Conservation (phyloP, 805 yeast species). For the Metschnikowia similis region DNA sequence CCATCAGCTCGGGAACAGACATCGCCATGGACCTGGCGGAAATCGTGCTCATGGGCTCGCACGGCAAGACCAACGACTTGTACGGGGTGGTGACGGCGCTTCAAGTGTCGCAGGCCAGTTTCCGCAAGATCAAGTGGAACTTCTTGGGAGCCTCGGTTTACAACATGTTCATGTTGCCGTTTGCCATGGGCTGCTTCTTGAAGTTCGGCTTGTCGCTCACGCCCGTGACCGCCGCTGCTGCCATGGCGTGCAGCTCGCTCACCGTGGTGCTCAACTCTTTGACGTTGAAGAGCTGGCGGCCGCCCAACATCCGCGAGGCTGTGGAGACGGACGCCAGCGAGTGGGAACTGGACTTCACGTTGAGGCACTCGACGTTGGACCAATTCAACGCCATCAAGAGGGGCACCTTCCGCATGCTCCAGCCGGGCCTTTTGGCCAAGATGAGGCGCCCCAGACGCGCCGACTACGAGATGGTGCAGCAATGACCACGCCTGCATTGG, state of each 20-base stretch:
- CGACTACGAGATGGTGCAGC: neutral
- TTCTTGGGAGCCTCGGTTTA: slow-evolving; percentile 85
- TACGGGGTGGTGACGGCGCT: slow-evolving; percentile 56
- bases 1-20: slow-evolving; percentile 90
- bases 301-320: slow-evolving; percentile 19
- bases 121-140: slow-evolving; percentile 70
- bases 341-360: slow-evolving; percentile 12
- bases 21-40: slow-evolving; percentile 98
- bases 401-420: neutral
- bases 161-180: slow-evolving; percentile 80
- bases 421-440: neutral
- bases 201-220: slow-evolving; percentile 75
- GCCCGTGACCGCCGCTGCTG: slow-evolving; percentile 85
- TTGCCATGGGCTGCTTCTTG: slow-evolving; percentile 86
- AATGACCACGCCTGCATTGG: neutral
- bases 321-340: neutral
- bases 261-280: slow-evolving; percentile 84
- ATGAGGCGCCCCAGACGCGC: neutral
- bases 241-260: slow-evolving; percentile 91
- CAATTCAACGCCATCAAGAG: slow-evolving; percentile 12
- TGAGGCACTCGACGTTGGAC: slow-evolving; percentile 10
- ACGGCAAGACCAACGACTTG: slow-evolving; percentile 28
- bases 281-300: slow-evolving; percentile 61
- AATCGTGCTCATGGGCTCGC: slow-evolving; percentile 60
- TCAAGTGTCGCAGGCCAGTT: slow-evolving; percentile 67